Evolutionary conservation across 1,284 basidiomycete genomes (phyloP).

Genomic region (Porogramme epimiltina): DNA sequence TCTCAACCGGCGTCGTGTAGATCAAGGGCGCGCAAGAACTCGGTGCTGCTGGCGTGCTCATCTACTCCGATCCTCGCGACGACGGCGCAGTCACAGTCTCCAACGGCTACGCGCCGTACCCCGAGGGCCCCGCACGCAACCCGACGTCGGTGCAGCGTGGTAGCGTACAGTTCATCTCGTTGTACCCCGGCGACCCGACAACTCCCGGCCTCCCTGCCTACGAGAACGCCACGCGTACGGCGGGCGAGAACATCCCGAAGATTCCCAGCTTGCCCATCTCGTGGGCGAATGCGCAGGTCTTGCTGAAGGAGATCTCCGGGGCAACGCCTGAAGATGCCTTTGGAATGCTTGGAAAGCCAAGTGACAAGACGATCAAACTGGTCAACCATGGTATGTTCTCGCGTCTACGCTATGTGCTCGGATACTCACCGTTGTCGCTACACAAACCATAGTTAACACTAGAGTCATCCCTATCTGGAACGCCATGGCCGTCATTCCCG

Average conservation of each 20-base stretch:
- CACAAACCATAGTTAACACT: slow-evolving; percentile 55
- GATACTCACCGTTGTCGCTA: background rate
- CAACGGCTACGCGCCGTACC: slow-evolving; percentile 80
- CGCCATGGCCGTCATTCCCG: slow-evolving; percentile 88
- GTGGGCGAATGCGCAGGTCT: slow-evolving; percentile 65
- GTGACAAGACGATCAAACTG: slow-evolving; percentile 51
- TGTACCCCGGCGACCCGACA: slow-evolving; percentile 84
- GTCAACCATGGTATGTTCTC: slow-evolving; percentile 59
- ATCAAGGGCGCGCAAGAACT: slow-evolving; percentile 82
- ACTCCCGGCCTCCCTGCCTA: slow-evolving; percentile 91
- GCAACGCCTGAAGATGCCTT: slow-evolving; percentile 34
- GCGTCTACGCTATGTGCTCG: background rate
- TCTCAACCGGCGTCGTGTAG: slow-evolving; percentile 37
- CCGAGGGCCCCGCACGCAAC: slow-evolving; percentile 86
- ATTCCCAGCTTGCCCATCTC: slow-evolving; percentile 85
- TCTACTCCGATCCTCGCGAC: slow-evolving; percentile 90
- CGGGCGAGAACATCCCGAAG: slow-evolving; percentile 71
- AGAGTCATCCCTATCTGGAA: slow-evolving; percentile 87
- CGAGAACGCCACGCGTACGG: slow-evolving; percentile 73
- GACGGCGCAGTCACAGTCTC: slow-evolving; percentile 82
- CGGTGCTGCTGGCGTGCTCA: slow-evolving; percentile 75
- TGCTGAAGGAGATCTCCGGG: slow-evolving; percentile 58
- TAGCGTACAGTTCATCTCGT: slow-evolving; percentile 80
- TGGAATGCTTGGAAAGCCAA: slow-evolving; percentile 50
- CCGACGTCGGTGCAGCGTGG: slow-evolving; percentile 87